Evolutionary conservation across 192 early-diverging fungal species (phyloP), one percentile per base, ranked within the genome.

Genomic region (Coemansia sp.): DNA sequence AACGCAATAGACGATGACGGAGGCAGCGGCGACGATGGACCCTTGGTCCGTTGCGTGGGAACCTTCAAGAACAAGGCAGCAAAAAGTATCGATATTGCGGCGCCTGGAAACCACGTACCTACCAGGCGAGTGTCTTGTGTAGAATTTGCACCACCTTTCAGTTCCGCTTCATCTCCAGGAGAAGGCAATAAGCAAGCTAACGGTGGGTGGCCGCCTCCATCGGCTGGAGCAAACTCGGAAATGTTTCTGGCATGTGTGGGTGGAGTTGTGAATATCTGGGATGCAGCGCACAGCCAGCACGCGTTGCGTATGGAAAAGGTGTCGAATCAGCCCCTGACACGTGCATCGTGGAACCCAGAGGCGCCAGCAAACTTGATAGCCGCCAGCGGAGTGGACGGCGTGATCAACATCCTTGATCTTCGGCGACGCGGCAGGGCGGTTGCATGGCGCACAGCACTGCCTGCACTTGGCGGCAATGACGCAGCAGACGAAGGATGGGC

Each of bases 381-480:
- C 0, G 70, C 74, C 1, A 69, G 68, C 15, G 63, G 72, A 0
- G 58, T 71, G 23, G 83, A 84, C 56, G 74, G 75, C 15, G 51
- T 51, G 15, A 53, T 81, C 23, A 72, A 63, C 46, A 30, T 84
- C 0, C 51, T 81, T 31, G 83, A 84, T 48, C 61, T 84, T 35
- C 71, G 83, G 37, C 74, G 77, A n/a, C 78, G 72, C 16, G 83
- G 83, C 21, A 63, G 64, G 23, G 65, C 83, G 0, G 69, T 74
- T 68, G 84, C 87, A 0, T 92, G 89, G 90, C 79, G 79, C 45
- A 66, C 75, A 26, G 56, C 64, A 20, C 39, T 51, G 49, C 51
- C 64, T 34, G 48, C 23, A 8, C 4, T 49, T 7, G 61, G 61
- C 37, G 29, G 39, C 23, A 55, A n/a, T 5, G 49, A 39, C 0